phyloP scores from a whole-genome alignment of 2,329 filamentous ascomycete species.

The Magnaporthales sp. region DNA sequence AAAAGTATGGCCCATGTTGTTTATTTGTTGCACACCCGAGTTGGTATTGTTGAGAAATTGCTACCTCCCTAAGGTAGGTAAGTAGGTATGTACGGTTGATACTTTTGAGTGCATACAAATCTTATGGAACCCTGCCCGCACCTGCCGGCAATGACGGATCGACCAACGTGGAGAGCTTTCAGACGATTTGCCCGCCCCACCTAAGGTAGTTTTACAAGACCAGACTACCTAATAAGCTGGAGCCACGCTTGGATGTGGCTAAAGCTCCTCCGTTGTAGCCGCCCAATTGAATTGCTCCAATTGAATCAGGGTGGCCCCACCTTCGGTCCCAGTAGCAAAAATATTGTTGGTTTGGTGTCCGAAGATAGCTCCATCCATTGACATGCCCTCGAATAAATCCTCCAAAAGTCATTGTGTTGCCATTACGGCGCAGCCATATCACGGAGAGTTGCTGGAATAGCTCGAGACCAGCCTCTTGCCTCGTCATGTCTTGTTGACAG shows the following conservation, averaged over 20 bases:
- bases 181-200: background rate
- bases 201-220: background rate
- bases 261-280: background rate
- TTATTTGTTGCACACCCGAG: background rate
- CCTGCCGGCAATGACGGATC: background rate
- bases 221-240: background rate
- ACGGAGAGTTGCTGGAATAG: background rate
- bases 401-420: background rate
- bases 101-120: background rate
- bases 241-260: background rate
- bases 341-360: background rate
- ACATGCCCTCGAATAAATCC: background rate
- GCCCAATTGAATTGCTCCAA: background rate
- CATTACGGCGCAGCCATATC: background rate
- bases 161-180: background rate
- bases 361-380: background rate
- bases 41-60: background rate
- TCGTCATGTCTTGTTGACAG: background rate
- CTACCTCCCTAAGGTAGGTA: background rate
- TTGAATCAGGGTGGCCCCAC: background rate
- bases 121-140: background rate
- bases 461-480: background rate
- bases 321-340: background rate
- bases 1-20: slow-evolving; percentile 59
- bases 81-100: background rate